Percentiles rank a stretch among this genome's conserved stretches.
Evolutionary conservation across 2,329 filamentous ascomycete genomes (phyloP).

Genomic region (Thelonectria olida): DNA sequence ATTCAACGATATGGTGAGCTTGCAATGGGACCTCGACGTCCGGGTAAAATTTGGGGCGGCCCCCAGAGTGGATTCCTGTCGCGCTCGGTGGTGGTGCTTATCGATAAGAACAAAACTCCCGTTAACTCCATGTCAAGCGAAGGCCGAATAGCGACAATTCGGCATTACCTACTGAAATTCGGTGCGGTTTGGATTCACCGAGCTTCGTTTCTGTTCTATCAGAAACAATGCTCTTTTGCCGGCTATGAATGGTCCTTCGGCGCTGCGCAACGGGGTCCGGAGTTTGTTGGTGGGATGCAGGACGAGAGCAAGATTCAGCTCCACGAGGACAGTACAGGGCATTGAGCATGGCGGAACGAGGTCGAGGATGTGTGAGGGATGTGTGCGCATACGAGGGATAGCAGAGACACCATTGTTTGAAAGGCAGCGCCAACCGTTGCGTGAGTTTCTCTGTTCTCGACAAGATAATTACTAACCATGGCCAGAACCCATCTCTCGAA

Average conservation of each 20-base stretch:
- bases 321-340: slow-evolving; percentile 3
- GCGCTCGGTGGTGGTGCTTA: slow-evolving; percentile 27
- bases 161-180: neutral
- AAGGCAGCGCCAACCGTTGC: neutral
- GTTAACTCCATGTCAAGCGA: slow-evolving; percentile 4
- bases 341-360: neutral
- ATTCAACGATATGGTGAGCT: slow-evolving; percentile 21
- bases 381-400: neutral
- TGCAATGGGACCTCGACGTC: slow-evolving; percentile 24
- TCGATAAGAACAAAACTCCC: slow-evolving; percentile 39
- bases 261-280: slow-evolving; percentile 34
- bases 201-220: neutral
- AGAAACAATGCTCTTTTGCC: slow-evolving; percentile 30
- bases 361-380: neutral
- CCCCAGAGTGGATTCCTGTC: slow-evolving; percentile 26
- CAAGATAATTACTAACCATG: slow-evolving; percentile 13
- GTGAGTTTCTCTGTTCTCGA: slow-evolving; percentile 20
- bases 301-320: slow-evolving; percentile 26
- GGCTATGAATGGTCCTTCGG: slow-evolving; percentile 36
- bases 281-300: slow-evolving; percentile 19
- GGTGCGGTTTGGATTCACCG: neutral
- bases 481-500: slow-evolving; percentile 25
- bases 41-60: slow-evolving; percentile 43
- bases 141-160: neutral
- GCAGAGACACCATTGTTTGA: neutral